Conservation (phyloP, 1,284 basidiomycete species). For the Wolfiporia cocos region DNA sequence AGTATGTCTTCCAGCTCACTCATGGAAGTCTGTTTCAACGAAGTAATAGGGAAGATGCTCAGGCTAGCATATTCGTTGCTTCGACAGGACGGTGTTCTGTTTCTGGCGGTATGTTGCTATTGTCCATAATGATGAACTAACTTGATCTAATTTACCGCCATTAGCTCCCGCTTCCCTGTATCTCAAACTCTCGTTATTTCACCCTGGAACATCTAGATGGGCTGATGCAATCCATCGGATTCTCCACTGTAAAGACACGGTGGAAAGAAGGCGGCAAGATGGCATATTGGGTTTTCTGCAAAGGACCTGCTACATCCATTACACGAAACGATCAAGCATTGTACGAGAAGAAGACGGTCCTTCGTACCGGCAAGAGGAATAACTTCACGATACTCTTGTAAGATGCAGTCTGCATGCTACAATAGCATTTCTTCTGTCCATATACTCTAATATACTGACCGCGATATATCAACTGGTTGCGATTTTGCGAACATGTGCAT, state of each 20-base stretch:
- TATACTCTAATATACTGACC: no score
- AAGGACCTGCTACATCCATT: constrained; percentile 20
- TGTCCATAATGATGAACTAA: no score
- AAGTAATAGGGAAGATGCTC: constrained; percentile 65
- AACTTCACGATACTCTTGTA: constrained; percentile 66
- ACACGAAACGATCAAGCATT: constrained; percentile 13
- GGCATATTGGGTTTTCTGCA: constrained; percentile 69
- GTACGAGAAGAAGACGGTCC: constrained; percentile 52
- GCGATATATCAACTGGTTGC: no score
- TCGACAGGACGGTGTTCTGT: constrained; percentile 50
- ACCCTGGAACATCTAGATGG: constrained; percentile 48
- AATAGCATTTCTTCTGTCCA: no score
- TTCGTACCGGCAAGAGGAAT: constrained; percentile 68
- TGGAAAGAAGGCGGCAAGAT: constrained; percentile 70
- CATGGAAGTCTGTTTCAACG: not conserved
- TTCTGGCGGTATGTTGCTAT: constrained; percentile 60
- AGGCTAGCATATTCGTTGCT: constrained; percentile 58
- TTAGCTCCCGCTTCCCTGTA: constrained; percentile 77
- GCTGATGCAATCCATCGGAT: constrained; percentile 64
- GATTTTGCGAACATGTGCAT: no score
- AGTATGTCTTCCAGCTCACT: constrained; percentile 10
- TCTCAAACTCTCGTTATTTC: constrained; percentile 79
- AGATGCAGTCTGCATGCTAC: no score
- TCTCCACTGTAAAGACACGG: constrained; percentile 48
- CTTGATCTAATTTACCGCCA: not conserved